These are phyloP conservation scores for Verticillium longisporum DNA, from an alignment of 2,329 filamentous ascomycete genomes.

Conservation along the genomic window DNA sequence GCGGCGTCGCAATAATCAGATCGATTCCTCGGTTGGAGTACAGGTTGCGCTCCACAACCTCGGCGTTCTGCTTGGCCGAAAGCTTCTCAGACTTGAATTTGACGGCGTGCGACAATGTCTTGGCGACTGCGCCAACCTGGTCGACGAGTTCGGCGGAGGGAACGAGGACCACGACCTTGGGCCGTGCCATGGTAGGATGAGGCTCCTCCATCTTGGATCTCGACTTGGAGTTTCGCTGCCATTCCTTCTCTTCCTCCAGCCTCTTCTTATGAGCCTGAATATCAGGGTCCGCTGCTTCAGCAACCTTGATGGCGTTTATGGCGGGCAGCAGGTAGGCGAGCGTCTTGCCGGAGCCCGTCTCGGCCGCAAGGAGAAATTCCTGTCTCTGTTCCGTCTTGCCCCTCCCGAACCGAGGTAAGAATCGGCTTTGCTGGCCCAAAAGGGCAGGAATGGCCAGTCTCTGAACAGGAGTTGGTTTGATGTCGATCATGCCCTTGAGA, in stretches of 20 bases:
- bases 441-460: constrained; percentile 80
- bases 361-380: constrained; percentile 79
- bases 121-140: constrained; percentile 77
- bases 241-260: constrained; percentile 47
- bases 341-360: constrained; percentile 96
- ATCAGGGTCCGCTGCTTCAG: constrained; percentile 54
- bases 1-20: constrained; percentile 79
- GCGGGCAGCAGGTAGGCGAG: constrained; percentile 83
- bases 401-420: constrained; percentile 12
- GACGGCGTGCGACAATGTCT: constrained; percentile 72
- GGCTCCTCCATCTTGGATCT: constrained; percentile 58
- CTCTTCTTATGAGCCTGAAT: constrained; percentile 51
- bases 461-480: constrained; percentile 84
- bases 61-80: constrained; percentile 68
- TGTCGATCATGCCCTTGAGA: constrained; percentile 65
- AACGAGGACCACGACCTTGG: constrained; percentile 78
- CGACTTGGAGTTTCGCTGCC: constrained; percentile 44
- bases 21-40: constrained; percentile 80
- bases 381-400: constrained; percentile 23
- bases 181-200: constrained; percentile 69
- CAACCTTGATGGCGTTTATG: constrained; percentile 77
- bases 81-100: constrained; percentile 84
- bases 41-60: constrained; percentile 75
- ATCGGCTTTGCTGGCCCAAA: constrained; percentile 47
- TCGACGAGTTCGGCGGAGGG: constrained; percentile 87